phyloP scores from a whole-genome alignment of 2,329 filamentous ascomycete species.

The Fusarium heterosporum region DNA sequence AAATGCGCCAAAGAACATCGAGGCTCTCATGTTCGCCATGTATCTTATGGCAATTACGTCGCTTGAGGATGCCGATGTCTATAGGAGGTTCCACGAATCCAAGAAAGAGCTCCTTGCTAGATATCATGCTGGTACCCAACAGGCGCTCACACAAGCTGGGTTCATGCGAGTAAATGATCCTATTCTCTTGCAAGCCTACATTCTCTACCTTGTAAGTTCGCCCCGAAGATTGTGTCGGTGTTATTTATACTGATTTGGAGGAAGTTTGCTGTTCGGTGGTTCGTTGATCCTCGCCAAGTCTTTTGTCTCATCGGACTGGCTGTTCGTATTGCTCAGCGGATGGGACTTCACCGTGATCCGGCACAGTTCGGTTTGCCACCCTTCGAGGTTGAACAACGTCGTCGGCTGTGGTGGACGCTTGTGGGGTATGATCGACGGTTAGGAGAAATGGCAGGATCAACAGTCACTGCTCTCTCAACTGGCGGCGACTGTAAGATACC shows the following conservation, averaged over 20 bases:
- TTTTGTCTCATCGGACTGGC: conserved; percentile 70
- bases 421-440: conserved; percentile 76
- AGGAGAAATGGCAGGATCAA: conserved; percentile 72
- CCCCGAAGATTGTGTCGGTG: not conserved
- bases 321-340: conserved; percentile 74
- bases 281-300: conserved; percentile 66
- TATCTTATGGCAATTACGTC: conserved; percentile 70
- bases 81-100: conserved; percentile 64
- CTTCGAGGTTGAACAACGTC: conserved; percentile 77
- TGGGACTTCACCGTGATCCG: conserved; percentile 76
- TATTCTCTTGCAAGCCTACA: conserved; percentile 73
- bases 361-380: conserved; percentile 62
- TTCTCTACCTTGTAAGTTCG: conserved; percentile 72
- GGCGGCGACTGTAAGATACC: conserved; percentile 67
- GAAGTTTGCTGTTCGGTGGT: conserved; percentile 62
- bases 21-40: conserved; percentile 76
- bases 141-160: conserved; percentile 73
- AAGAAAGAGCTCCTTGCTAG: conserved; percentile 63
- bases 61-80: conserved; percentile 68
- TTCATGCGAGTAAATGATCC: conserved; percentile 76
- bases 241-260: conserved; percentile 4
- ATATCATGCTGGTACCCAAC: conserved; percentile 70
- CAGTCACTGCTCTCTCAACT: conserved; percentile 66
- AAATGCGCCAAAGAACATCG: conserved; percentile 66
- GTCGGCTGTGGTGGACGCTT: conserved; percentile 79